Evolutionary conservation across 768 basidiomycete species (phyloP), one percentile per base, ranked within the genome.

Genomic region (Cubamyces sp.): DNA sequence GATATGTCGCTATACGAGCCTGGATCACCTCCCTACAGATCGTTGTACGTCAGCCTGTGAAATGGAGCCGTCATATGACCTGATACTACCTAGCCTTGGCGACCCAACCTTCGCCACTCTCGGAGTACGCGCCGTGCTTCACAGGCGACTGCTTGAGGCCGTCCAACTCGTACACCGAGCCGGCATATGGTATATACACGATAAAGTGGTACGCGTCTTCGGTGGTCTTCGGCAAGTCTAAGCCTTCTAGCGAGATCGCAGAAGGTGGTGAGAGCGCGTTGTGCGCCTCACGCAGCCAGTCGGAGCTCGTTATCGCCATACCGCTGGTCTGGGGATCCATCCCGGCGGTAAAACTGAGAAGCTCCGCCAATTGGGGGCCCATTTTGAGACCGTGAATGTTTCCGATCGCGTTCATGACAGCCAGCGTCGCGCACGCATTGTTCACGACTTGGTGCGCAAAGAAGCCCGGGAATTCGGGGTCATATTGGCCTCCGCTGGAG

Each of bases 161-260:
- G 70, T 98, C 96, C 34, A 99, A 82, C 76, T 99, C 96, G 75
- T 96, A 98, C 46, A 99, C 76, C 23, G 83, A 81, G 19, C 92
- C 96, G 74, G 87, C 82, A 45, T 87, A 77, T 4, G 96, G 96
- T 50, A 96, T 77, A 73, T 98, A 99, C 12, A 96, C 90, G 43
- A 98, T 88, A 70, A 98, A 99, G 69, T 99, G 96, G 74, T 96
- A 99, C 14, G 96, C 96, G 69, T 98, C 97, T 70, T 87, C 87
- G 8, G 75, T 69, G 64, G 68, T 81, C 76, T 79, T 90, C 26
- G 84, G 84, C 21, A 90, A 78, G 23, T 85, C 87, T 23, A 94
- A 81, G 19, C 94, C 93, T 69, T 94, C 92, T 55, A 96, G 78
- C 6, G 92, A 92, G 67, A 97, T 91, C 0, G 92, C 86, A 60